Percentiles rank a stretch among this genome's conserved stretches.
Conservation (phyloP, 768 basidiomycete genomes). For the Kwoniella sp. region DNA sequence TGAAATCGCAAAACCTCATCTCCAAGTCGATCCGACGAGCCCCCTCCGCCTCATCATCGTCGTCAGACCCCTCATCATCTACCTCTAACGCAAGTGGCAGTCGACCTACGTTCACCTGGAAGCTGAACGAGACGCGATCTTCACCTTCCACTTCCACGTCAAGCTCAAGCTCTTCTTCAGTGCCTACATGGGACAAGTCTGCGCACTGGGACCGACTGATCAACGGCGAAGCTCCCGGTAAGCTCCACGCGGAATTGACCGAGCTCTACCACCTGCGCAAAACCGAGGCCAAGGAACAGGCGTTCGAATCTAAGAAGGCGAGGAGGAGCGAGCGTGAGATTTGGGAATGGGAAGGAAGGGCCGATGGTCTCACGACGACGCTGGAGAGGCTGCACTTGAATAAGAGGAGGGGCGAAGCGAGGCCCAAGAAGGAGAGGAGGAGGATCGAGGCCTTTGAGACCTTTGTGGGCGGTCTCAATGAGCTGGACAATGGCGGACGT, state of each 20-base stretch:
- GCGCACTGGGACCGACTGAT: conserved; percentile 32
- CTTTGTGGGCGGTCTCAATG: not conserved
- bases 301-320: conserved; percentile 12
- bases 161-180: not conserved
- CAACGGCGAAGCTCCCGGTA: conserved; percentile 15
- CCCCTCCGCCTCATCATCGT: not conserved
- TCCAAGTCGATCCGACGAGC: conserved; percentile 19
- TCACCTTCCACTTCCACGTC: not conserved
- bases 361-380: conserved; percentile 27
- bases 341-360: conserved; percentile 36
- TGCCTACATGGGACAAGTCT: conserved; percentile 8
- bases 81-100: conserved; percentile 5
- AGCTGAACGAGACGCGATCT: not conserved
- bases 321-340: conserved; percentile 39
- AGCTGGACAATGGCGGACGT: not conserved
- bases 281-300: conserved; percentile 17
- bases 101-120: conserved; percentile 20
- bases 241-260: conserved; percentile 14
- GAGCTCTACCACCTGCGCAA: conserved; percentile 2
- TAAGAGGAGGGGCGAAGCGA: conserved; percentile 27
- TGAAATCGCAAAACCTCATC: conserved; percentile 40
- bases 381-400: conserved; percentile 45
- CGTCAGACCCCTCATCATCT: conserved; percentile 6
- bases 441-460: conserved; percentile 2
- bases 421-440: conserved; percentile 41